Base-by-base conservation (phyloP, 2,329 filamentous ascomycete genomes). In the Cladobotryum mycophilum region DNA sequence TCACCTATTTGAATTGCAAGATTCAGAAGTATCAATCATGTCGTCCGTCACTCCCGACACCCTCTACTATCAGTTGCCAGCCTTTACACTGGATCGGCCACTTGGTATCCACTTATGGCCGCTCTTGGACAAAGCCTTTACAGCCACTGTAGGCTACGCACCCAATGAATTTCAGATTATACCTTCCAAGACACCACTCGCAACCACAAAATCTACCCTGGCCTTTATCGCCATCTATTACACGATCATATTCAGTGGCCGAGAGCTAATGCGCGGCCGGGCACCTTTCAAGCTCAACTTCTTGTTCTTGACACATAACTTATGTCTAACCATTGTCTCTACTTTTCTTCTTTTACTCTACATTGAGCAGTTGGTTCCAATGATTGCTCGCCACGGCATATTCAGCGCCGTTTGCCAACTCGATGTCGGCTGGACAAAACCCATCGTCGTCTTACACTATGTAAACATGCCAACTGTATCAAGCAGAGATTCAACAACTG, bases 231-330 rank as follows among this genome's bases (percentile, higher is more conserved):
- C 85, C 60, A 73, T 84, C 63, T 95, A 95, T 80, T 92, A 95
- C 69, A 71, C 85, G 55, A 73, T 92, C 69, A 89, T 95, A 61
- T 90, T 95, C 58, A 88, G 88, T 53, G 89, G 89, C 48, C 80
- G 89, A 55, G 86, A 91, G 70, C 65, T 89, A 58, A 95, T 95
- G 89, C 85, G 85, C 69, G 82, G 84, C 60, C 79, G 86, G 52
- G 75, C 82, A 61, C 76, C 89, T 5, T 81, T 90, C 72, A 86
- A 89, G 76, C 78, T 95, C 60, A 89, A 85, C 74, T 78, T 12
- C 72, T 89, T 49, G 95, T 95, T 76, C 86, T 92, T 75, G n/a
- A 77, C 93, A 61, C 89, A 95, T 80, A 95, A 95, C 76, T 84
- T 95, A 61, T 81, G 88, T 71, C 75, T 95, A 61, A 93, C 89